Evolutionary conservation across 2,329 filamentous ascomycete genomes (phyloP).

Genomic region (Xylaria sp.): DNA sequence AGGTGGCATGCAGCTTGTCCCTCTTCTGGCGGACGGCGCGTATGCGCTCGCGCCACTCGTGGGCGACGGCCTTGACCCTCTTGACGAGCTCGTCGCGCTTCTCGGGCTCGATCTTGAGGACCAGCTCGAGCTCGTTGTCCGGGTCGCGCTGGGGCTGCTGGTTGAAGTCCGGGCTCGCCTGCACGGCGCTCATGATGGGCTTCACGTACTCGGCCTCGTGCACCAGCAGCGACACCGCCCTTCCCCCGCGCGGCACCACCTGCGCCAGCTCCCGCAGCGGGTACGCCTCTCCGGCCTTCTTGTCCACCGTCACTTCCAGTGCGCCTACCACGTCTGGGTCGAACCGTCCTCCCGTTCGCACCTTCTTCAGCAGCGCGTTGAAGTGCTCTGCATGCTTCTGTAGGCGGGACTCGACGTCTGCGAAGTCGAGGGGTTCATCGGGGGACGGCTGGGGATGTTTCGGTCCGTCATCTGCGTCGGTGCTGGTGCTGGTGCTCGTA

Average conservation of each 20-base stretch:
- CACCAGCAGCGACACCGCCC: conserved; percentile 52
- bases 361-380: conserved; percentile 53
- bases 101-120: conserved; percentile 64
- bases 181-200: conserved; percentile 66
- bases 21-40: conserved; percentile 59
- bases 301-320: conserved; percentile 54
- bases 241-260: conserved; percentile 60
- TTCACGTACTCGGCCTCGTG: conserved; percentile 59
- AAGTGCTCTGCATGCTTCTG: conserved; percentile 56
- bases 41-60: conserved; percentile 63
- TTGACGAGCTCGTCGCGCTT: conserved; percentile 58
- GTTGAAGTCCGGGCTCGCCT: conserved; percentile 64
- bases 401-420: conserved; percentile 59
- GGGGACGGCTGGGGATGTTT: conserved; percentile 51
- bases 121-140: conserved; percentile 69
- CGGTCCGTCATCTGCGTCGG: conserved; percentile 26
- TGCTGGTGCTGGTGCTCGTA: conserved; percentile 11
- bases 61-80: conserved; percentile 58
- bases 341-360: conserved; percentile 62
- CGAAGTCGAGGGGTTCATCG: conserved; percentile 60
- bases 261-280: conserved; percentile 66
- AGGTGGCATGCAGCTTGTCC: conserved; percentile 61
- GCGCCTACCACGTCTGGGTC: conserved; percentile 61
- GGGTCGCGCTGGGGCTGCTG: conserved; percentile 68
- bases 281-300: conserved; percentile 50